Base-by-base conservation (phyloP, 495 filamentous ascomycete genomes). In the Recurvomyces mirabilis region DNA sequence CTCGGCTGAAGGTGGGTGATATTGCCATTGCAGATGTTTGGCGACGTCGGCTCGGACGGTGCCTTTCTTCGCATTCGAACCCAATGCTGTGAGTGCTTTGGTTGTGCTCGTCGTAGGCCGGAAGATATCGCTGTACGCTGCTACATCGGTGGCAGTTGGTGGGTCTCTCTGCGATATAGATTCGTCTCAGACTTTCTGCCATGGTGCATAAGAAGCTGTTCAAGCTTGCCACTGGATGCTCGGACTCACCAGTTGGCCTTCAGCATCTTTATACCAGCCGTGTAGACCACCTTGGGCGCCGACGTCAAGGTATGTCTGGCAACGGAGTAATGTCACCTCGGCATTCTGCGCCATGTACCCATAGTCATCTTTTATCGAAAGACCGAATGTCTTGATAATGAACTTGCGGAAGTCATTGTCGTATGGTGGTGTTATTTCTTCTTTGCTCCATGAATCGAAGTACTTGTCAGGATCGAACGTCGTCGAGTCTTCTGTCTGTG, bases 91-190 rank as follows among this genome's bases (percentile, higher is more conserved):
- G 18, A 82, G 63, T 4, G 75, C 66, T 47, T 71, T 68, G 14
- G 65, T 18, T 4, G 74, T 71, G 21, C 63, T 57, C 1, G 68
- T 70, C 1, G 58, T 45, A 11, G 75, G 65, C 20, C 55, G 44
- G 62, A 80, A 81, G 55, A 82, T 64, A 31, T 64, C 59, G n/a
- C 68, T 70, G 62, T 81, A 82, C 21, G 74, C 65, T 15, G 59
- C 52, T 25, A 73, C 69, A 55, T 82, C 76, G 21, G 64, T 38
- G 12, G 50, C 49, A 0, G 70, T 59, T 2, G 71, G 73, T 14
- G 68, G 64, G 0, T 58, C 52, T 52, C 64, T 70, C 56, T 64
- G 53, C 33, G 11, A 12, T 29, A 44, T 41, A 41, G 35, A 51
- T 33, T 33, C 21, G 32, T 37, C 18, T 53, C 46, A 46, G 34